Conservation (phyloP, 495 filamentous ascomycete species). For the Annulohypoxylon maeteangense region DNA sequence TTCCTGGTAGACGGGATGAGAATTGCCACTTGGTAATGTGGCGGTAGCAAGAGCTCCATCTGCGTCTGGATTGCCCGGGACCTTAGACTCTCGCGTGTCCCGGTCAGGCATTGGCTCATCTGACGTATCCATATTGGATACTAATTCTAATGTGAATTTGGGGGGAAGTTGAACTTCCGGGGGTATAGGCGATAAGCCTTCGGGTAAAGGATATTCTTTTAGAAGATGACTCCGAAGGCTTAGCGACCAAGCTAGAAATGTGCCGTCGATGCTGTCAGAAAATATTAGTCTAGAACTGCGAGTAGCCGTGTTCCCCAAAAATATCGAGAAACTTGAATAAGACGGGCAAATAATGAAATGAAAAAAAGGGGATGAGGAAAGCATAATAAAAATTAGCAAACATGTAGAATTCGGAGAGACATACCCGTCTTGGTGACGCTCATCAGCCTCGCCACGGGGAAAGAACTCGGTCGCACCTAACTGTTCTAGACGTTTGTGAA, state of each 20-base stretch:
- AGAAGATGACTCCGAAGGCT: constrained; percentile 73
- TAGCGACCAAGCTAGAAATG: constrained; percentile 80
- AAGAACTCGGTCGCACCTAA: constrained; percentile 84
- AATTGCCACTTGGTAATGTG: constrained; percentile 4
- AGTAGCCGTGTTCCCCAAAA: not conserved
- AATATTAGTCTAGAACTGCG: constrained; percentile 15
- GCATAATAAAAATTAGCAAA: not conserved
- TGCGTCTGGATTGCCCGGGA: not conserved
- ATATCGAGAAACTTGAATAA: not conserved
- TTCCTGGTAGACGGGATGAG: not conserved
- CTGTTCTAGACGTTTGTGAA: constrained; percentile 85
- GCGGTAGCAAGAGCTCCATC: not conserved
- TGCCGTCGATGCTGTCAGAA: constrained; percentile 71
- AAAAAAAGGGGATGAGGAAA: not conserved
- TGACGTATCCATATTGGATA: constrained; percentile 33
- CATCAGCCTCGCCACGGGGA: constrained; percentile 85
- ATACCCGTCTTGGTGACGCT: constrained; percentile 92
- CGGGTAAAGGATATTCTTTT: constrained; percentile 72
- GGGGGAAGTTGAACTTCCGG: constrained; percentile 80
- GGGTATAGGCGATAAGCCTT: constrained; percentile 73
- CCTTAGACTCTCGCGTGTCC: constrained; percentile 1
- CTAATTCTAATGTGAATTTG: constrained; percentile 75
- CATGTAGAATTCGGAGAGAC: constrained; percentile 36
- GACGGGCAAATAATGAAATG: constrained; percentile 3
- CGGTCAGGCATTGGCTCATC: constrained; percentile 32